phyloP scores from a whole-genome alignment of 2,329 filamentous ascomycete genomes.

The Colletotrichum somersetense region DNA sequence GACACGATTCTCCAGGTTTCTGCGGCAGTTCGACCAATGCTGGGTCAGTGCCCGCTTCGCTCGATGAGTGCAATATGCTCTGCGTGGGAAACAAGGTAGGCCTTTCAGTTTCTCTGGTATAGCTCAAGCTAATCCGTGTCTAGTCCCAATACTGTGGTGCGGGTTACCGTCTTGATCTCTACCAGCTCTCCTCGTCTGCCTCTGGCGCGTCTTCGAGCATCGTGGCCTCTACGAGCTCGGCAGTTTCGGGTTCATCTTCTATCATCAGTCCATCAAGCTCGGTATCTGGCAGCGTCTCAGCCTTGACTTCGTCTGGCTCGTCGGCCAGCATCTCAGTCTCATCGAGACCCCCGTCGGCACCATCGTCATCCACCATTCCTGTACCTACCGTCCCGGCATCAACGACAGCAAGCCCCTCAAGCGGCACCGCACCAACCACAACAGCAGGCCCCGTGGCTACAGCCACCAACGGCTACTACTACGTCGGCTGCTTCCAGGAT shows the following conservation, averaged over 20 bases:
- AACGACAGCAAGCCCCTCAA: conserved; percentile 27
- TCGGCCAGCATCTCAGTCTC: too few relatives aligned
- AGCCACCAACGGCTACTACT: conserved; percentile 47
- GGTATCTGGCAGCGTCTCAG: neutral
- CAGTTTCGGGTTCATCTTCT: conserved; percentile 10
- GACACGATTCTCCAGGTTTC: conserved; percentile 25
- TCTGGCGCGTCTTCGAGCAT: conserved; percentile 9
- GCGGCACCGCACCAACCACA: conserved; percentile 4
- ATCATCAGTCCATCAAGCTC: neutral
- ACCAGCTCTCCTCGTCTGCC: conserved; percentile 6
- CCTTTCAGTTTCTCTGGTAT: neutral
- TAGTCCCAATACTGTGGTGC: conserved; percentile 42
- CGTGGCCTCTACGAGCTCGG: neutral
- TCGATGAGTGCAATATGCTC: conserved; percentile 43
- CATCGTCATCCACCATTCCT: neutral
- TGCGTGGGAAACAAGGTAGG: conserved; percentile 43
- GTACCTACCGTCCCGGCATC: conserved; percentile 33
- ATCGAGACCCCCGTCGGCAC: too few relatives aligned
- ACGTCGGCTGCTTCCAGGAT: conserved; percentile 49
- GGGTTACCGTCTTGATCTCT: conserved; percentile 38
- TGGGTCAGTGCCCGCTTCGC: conserved; percentile 38
- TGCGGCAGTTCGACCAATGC: conserved; percentile 44
- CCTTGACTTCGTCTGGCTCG: too few relatives aligned
- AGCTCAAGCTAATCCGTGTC: neutral
- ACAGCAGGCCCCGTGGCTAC: conserved; percentile 40